These are phyloP conservation scores for Leptographium radiaticola DNA, from an alignment of 2,329 filamentous ascomycete species.

Conservation along the genomic window DNA sequence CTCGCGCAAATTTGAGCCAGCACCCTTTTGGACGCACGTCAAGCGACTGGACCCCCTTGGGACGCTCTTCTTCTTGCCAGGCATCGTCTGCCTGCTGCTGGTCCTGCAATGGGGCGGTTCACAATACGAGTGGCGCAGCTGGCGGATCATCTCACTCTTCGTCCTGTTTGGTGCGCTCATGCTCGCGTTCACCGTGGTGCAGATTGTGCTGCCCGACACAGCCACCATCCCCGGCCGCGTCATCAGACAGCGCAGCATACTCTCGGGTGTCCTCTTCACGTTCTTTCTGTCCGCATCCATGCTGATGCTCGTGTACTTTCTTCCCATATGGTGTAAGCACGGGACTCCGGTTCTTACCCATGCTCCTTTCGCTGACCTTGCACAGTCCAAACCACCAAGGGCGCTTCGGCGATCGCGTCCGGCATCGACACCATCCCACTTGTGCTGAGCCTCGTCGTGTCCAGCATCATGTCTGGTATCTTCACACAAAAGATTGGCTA, in stretches of 20 bases:
- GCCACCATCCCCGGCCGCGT: constrained; percentile 44
- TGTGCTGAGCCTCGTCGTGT: constrained; percentile 40
- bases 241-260: constrained; percentile 41
- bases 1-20: constrained; percentile 16
- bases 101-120: constrained; percentile 52
- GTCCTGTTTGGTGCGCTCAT: constrained; percentile 33
- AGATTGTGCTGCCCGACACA: constrained; percentile 38
- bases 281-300: constrained; percentile 35
- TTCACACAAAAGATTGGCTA: constrained; percentile 42
- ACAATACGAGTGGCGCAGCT: constrained; percentile 36
- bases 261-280: constrained; percentile 31
- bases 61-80: constrained; percentile 45
- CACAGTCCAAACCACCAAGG: constrained; percentile 42
- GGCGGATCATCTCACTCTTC: constrained; percentile 41
- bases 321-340: constrained; percentile 40
- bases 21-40: constrained; percentile 27
- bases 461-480: constrained; percentile 33
- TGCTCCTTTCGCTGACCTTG: neutral
- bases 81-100: constrained; percentile 45
- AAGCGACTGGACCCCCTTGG: constrained; percentile 45
- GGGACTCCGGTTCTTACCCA: constrained; percentile 4
- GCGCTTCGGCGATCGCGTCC: constrained; percentile 36
- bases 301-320: constrained; percentile 40
- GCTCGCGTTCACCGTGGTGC: constrained; percentile 34
- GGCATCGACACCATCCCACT: constrained; percentile 45